Evolutionary conservation across 2,329 filamentous ascomycete species (phyloP), one percentile per base, ranked within the genome.

Genomic region (Cryphonectria carpinicola): DNA sequence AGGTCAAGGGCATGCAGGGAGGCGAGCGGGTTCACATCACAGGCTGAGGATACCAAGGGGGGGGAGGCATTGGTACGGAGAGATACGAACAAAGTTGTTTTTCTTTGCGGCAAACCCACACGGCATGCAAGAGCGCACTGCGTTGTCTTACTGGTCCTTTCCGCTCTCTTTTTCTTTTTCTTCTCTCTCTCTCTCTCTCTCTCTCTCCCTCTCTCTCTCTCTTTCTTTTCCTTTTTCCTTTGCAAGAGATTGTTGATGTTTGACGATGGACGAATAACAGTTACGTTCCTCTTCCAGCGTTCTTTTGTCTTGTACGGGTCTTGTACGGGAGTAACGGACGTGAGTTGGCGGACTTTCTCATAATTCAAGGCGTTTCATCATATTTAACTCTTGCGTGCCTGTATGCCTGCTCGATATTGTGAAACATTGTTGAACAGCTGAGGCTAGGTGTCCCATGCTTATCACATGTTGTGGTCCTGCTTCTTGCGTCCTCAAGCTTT

Each of bases 111-210:
- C 32, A 67, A 49, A 68, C 65, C 52, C 52, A 65, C 65, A 63
- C 52, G 70, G 68, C 68, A 65, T 72, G 68, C 68, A 68, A 69
- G 65, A 72, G 68, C 70, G 70, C 67, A 37, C 64, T 58, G 68
- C 65, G 60, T 61, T 72, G 64, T 70, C 58, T 58, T 69, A 65
- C 25, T 25, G 46, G 62, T 70, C 52, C 61, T 41, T 61, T 69
- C 37, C n/a, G 39, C 56, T 65, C 65, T 52, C 11, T 63, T 58
- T 65, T 65, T 60, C 28, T 28, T 28, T 2, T 28, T 28, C 28
- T 28, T 41, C 52, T 28, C 28, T 28, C 28, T 28, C 61, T 41
- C 52, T 25, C 19, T 58, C 49, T 65, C 61, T 60, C 17, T 58
- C 52, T 65, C 65, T 49, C n/a, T 28, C 28, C 2, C 28, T 28